Evolutionary conservation across 1,139 yeast genomes (phyloP).

Genomic region (Saccharomycopsis hybrid): DNA sequence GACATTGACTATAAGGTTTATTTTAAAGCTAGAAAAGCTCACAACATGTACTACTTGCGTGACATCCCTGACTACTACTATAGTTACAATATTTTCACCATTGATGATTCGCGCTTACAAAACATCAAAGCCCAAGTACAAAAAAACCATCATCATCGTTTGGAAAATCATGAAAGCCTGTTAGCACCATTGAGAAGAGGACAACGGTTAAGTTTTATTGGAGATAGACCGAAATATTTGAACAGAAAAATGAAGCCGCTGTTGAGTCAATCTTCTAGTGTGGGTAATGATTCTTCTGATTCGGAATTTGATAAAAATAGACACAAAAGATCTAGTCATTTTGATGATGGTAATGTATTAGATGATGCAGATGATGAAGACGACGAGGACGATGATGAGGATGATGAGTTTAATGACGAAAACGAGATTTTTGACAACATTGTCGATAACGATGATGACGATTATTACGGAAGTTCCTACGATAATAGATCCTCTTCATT

Average conservation of each 20-base stretch:
- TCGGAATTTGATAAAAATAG: background rate
- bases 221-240: background rate
- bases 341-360: background rate
- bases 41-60: background rate
- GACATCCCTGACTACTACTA: conserved; percentile 3
- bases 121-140: background rate
- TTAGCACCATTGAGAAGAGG: no score
- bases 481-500: conserved; percentile 6
- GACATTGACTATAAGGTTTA: conserved; percentile 12
- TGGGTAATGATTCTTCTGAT: background rate
- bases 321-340: background rate
- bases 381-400: conserved; percentile 13
- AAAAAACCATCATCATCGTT: background rate
- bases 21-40: conserved; percentile 4
- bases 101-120: background rate
- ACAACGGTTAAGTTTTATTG: background rate
- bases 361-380: conserved; percentile 8
- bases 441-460: conserved; percentile 6
- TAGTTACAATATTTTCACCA: conserved; percentile 7
- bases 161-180: no score
- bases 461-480: conserved; percentile 1
- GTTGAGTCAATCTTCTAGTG: background rate
- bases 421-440: conserved; percentile 1
- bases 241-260: background rate
- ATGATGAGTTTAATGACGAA: background rate